These are phyloP conservation scores for Ogataea trehalophila DNA, from an alignment of 805 yeast genomes.

Conservation along the genomic window DNA sequence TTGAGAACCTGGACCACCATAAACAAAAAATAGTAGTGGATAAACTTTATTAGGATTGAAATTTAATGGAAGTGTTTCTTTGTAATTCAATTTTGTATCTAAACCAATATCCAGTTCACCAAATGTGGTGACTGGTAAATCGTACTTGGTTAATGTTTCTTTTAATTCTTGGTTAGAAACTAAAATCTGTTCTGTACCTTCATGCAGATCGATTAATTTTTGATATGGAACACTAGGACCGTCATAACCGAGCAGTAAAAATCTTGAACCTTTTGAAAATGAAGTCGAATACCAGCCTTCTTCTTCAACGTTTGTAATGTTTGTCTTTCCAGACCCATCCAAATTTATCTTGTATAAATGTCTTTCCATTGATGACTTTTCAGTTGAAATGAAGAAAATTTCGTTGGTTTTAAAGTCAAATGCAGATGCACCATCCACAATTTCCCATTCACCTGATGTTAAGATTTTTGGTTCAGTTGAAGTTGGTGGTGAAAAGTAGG, in stretches of 20 bases:
- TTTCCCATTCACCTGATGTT: conserved; percentile 86
- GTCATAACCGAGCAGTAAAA: conserved; percentile 58
- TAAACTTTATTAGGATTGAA: conserved; percentile 61
- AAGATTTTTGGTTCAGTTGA: conserved; percentile 51
- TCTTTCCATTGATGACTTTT: conserved; percentile 74
- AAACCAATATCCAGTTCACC: conserved; percentile 44
- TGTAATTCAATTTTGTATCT: conserved; percentile 46
- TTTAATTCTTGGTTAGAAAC: conserved; percentile 43
- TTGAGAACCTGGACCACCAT: conserved; percentile 96
- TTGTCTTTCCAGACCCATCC: conserved; percentile 36
- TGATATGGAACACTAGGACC: conserved; percentile 86
- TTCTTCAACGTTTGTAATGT: conserved; percentile 45
- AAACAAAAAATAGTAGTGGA: conserved; percentile 84
- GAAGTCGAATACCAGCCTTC: conserved; percentile 68
- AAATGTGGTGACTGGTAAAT: conserved; percentile 51
- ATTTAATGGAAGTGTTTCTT: conserved; percentile 72
- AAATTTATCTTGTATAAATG: conserved; percentile 72
- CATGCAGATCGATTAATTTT: conserved; percentile 53
- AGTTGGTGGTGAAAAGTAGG: conserved; percentile 72
- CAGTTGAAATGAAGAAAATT: conserved; percentile 69
- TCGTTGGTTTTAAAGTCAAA: conserved; percentile 50
- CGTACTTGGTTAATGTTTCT: conserved; percentile 37
- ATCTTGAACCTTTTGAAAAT: conserved; percentile 77
- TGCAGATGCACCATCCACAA: conserved; percentile 64
- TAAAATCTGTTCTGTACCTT: conserved; percentile 34